Conservation (phyloP, 2,329 filamentous ascomycete species). For the Fusarium tricinctum region DNA sequence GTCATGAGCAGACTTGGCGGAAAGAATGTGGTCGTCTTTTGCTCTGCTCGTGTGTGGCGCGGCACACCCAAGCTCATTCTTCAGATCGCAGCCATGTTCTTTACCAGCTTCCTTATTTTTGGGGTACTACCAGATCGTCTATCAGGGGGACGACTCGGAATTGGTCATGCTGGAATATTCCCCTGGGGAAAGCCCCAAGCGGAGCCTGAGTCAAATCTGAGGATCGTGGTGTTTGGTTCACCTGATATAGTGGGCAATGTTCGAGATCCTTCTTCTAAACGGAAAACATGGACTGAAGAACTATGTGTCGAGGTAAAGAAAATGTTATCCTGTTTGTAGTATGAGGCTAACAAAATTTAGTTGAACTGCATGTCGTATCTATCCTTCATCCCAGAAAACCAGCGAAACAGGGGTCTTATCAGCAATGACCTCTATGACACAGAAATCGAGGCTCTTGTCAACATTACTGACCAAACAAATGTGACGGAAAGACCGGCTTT, state of each 20-base stretch:
- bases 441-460: conserved; percentile 55
- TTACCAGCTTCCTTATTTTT: conserved; percentile 51
- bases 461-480: conserved; percentile 52
- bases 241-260: conserved; percentile 63
- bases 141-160: conserved; percentile 37
- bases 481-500: conserved; percentile 54
- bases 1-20: conserved; percentile 39
- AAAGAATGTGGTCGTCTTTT: conserved; percentile 55
- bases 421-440: conserved; percentile 68
- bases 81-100: conserved; percentile 46
- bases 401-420: conserved; percentile 64
- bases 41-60: conserved; percentile 60
- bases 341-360: conserved; percentile 50
- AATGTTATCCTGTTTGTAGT: background rate
- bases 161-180: conserved; percentile 46
- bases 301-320: conserved; percentile 62
- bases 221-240: conserved; percentile 66
- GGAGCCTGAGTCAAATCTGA: conserved; percentile 54
- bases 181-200: conserved; percentile 40
- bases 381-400: conserved; percentile 61
- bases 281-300: conserved; percentile 62
- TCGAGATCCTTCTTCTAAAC: conserved; percentile 42
- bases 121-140: conserved; percentile 45
- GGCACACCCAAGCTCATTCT: conserved; percentile 52
- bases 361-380: conserved; percentile 62